Percentiles rank a stretch among this genome's conserved stretches.
Conservation (phyloP, 139 green algal species). For the Chloropicon primus region DNA sequence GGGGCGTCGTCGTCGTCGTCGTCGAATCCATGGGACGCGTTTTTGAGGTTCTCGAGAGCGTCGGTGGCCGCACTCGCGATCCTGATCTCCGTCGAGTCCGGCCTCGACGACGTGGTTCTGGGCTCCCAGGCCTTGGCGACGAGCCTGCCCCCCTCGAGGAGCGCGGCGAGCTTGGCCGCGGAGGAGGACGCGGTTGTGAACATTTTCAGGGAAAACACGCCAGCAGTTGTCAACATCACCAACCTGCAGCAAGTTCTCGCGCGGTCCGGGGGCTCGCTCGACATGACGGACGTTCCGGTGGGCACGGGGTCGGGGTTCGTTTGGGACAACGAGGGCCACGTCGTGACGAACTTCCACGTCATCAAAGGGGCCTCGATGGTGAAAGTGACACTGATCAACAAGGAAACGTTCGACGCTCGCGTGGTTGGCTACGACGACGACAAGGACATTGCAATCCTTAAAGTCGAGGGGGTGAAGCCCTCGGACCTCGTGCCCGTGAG, state of each 20-base stretch:
- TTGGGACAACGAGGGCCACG: conserved; percentile 3
- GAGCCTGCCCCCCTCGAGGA: neutral
- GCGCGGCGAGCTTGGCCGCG: neutral
- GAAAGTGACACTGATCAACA: neutral
- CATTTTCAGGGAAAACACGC: conserved; percentile 47
- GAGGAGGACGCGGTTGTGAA: conserved; percentile 37
- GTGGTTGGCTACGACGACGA: conserved; percentile 54
- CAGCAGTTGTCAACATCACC: conserved; percentile 60
- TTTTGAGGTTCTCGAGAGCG: no score
- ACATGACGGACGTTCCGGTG: conserved; percentile 31
- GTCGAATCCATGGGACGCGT: no score
- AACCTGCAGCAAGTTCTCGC: conserved; percentile 41
- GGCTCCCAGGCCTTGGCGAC: neutral
- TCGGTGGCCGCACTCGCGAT: neutral
- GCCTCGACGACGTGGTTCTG: neutral
- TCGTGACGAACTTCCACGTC: neutral
- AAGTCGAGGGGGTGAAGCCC: conserved; percentile 25
- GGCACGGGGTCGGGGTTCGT: neutral
- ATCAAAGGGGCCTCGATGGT: conserved; percentile 1
- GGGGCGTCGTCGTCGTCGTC: no score
- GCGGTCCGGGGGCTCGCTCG: conserved; percentile 12
- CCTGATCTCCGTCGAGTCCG: neutral
- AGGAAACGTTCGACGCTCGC: conserved; percentile 38
- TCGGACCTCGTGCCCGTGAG: neutral
- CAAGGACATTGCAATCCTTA: conserved; percentile 63